Base-by-base conservation (phyloP, 129 eudicot species). In the Saussurea involucrata region DNA sequence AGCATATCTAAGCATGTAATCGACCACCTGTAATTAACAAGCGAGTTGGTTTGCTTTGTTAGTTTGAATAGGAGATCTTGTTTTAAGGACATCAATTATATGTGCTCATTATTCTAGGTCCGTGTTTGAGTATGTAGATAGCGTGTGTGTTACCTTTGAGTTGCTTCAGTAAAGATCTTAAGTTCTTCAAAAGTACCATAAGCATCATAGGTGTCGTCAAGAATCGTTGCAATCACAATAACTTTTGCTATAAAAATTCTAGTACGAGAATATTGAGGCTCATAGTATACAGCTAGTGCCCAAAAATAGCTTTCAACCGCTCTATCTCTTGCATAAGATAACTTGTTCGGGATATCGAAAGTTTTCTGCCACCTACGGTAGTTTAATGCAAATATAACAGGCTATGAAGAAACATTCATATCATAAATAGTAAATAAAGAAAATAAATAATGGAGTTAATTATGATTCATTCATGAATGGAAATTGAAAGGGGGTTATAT, bases 281-380 rank as follows among this genome's bases (percentile, higher is more conserved):
- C 77, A 58, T 3, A 27, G 44, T 13, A 78, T 0, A 40, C 69
- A 7, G 69, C 64, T 4, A 33, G 15, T 61, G 82, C 71, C 70
- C 63, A 71, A 21, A 78, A 71, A 63, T 71, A 71, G 31, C 33
- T 5, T 20, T 78, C 82, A 7, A 70, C 71, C 68, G 42, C 20
- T 71, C 82, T 78, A 5, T 70, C 77, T 71, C 82, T 71, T 60
- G 28, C 66, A 71, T 78, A 63, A 29, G 77, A 70, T 61, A 71
- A n/a, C 12, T 61, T 71, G 11, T 58, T 70, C 5, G 77, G 65
- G 66, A 71, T 60, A 69, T 78, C 66, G 24, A 60, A 7, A 70
- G 7, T 46, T 25, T 78, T 71, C 65, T 46, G 40, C 82, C 82
- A 78, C 66, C 82, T 78, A 71, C 5, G 7, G 8, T 13, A 66